Evolutionary conservation across 495 filamentous ascomycete species (phyloP), one percentile per base, ranked within the genome.

Genomic region (Monascus purpureus): DNA sequence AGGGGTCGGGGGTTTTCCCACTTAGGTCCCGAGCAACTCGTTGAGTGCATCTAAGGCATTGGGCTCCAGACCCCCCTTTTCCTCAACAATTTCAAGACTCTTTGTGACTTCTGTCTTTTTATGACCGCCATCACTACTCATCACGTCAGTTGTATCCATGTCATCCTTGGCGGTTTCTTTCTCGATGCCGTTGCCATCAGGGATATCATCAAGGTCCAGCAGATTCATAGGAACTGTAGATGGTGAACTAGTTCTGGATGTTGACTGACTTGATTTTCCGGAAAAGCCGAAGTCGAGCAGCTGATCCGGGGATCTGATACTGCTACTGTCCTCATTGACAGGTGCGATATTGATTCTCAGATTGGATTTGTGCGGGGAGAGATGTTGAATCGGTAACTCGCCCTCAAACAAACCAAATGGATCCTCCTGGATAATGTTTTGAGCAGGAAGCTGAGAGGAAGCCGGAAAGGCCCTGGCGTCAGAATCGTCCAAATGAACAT

Each of bases 41-140:
- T 38, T 41, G 6, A 52, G 38, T 12, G 28, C 38, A 16, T 57
- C 50, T 13, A 54, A 27, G n/a, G 48, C 46, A 14, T 33, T 41
- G 2, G 48, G 42, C 39, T 59, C 41, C 17, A 57, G 7, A 30
- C 42, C 42, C 7, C 30, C 36, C 22, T 50, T 41, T 16, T 47
- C 35, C 29, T 63, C 52, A 1, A 53, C 30, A 4, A 58, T 40
- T 7, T 58, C 39, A 19, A 41, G 17, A 14, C 20, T 25, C 6
- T 30, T 27, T 6, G 18, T 26, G 7, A 32, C 27, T 13, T 31
- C 29, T n/a, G n/a, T n/a, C n/a, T n/a, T n/a, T n/a, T n/a, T n/a
- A n/a, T n/a, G n/a, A n/a, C n/a, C n/a, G n/a, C n/a, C n/a, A n/a
- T n/a, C n/a, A n/a, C n/a, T n/a, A n/a, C n/a, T n/a, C n/a, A n/a